Conservation (phyloP, 2,329 filamentous ascomycete genomes). For the Colletotrichum tofieldiae region DNA sequence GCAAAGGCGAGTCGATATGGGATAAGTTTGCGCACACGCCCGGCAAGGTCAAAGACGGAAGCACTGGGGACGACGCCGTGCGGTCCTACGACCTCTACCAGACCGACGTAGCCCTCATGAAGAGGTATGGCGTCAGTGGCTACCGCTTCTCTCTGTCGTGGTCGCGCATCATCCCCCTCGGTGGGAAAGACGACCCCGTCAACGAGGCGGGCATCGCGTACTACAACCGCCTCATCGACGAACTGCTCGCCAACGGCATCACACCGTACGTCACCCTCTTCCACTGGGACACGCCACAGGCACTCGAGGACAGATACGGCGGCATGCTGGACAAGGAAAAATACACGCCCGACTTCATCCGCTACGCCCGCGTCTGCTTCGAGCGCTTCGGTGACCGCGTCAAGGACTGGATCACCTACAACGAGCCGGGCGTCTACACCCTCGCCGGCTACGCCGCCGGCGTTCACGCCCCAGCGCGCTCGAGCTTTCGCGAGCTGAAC, state of each 20-base stretch:
- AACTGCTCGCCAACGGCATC: constrained; percentile 70
- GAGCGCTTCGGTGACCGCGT: constrained; percentile 70
- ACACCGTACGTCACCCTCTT: constrained; percentile 74
- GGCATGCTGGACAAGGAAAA: constrained; percentile 74
- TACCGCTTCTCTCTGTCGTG: constrained; percentile 78
- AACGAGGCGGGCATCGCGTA: constrained; percentile 73
- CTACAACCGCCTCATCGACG: constrained; percentile 74
- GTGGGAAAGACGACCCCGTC: constrained; percentile 74
- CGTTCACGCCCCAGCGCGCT: constrained; percentile 52
- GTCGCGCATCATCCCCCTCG: constrained; percentile 76
- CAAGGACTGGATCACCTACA: constrained; percentile 70
- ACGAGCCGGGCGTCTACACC: constrained; percentile 53
- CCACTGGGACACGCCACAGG: constrained; percentile 76
- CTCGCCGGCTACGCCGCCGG: constrained; percentile 54
- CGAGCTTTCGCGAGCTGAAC: constrained; percentile 51
- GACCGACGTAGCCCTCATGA: constrained; percentile 73
- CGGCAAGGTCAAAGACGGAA: constrained; percentile 57
- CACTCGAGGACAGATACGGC: constrained; percentile 71
- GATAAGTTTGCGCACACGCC: constrained; percentile 57
- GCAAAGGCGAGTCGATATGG: constrained; percentile 60
- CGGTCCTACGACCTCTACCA: constrained; percentile 59
- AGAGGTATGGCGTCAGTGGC: constrained; percentile 70
- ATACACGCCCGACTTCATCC: constrained; percentile 72
- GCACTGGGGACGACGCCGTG: constrained; percentile 56
- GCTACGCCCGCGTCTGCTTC: constrained; percentile 73